phyloP scores from a whole-genome alignment of 345 rosid species.

The Brassica cretica region DNA sequence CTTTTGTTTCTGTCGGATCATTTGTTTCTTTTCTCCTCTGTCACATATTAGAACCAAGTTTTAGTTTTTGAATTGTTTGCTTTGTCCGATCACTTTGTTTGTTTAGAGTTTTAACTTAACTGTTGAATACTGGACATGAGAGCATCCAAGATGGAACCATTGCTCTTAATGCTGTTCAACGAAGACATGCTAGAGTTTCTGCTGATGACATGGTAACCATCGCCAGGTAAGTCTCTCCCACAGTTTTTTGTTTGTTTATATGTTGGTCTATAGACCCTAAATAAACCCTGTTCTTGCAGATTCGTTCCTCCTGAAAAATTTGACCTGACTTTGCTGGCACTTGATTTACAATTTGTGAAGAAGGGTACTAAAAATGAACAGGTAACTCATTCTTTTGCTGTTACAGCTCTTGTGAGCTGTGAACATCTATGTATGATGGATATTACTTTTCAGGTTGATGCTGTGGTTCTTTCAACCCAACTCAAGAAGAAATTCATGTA shows the following conservation, averaged over 20 bases:
- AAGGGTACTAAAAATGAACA: slow-evolving; percentile 87
- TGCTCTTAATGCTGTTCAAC: slow-evolving; percentile 83
- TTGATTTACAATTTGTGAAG: slow-evolving; percentile 91
- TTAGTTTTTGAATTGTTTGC: not conserved
- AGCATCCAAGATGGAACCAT: slow-evolving; percentile 58
- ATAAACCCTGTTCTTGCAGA: slow-evolving; percentile 40
- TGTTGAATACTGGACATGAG: slow-evolving; percentile 67
- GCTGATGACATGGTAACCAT: slow-evolving; percentile 69
- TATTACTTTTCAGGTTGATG: not conserved
- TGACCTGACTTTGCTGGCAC: slow-evolving; percentile 70
- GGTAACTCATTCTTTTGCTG: slow-evolving; percentile 32
- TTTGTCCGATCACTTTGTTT: not conserved
- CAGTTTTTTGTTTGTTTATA: not conserved
- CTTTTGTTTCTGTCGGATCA: too few species aligned
- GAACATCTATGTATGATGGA: not conserved
- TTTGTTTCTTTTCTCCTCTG: too few species aligned
- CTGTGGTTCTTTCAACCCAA: slow-evolving; percentile 46
- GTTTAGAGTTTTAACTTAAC: slow-evolving; percentile 50
- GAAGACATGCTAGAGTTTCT: slow-evolving; percentile 83
- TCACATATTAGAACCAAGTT: too few species aligned
- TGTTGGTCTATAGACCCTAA: not conserved
- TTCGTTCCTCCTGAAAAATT: slow-evolving; percentile 78
- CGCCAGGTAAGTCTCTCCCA: slow-evolving; percentile 51
- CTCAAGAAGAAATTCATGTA: slow-evolving; percentile 73
- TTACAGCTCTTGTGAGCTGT: not conserved